These are phyloP conservation scores for Lachancea mirantina DNA, from an alignment of 805 yeast genomes.

Conservation along the genomic window DNA sequence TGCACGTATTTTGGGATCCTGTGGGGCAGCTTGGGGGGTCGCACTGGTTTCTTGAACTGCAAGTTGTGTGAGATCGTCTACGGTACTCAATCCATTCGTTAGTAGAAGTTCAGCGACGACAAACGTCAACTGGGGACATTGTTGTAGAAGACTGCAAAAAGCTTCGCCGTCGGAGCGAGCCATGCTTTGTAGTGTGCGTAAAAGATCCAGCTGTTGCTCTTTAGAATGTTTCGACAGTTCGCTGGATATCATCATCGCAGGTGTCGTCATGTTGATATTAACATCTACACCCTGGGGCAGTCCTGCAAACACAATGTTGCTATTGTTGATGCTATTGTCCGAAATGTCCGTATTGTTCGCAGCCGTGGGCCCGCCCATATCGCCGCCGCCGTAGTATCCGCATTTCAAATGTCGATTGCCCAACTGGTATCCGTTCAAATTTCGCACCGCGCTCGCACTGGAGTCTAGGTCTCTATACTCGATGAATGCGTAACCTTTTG, in stretches of 20 bases:
- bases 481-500: conserved; percentile 85
- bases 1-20: conserved; percentile 23
- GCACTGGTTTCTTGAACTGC: conserved; percentile 21
- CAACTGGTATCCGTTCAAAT: conserved; percentile 68
- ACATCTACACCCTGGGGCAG: conserved; percentile 50
- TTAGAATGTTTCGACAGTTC: conserved; percentile 21
- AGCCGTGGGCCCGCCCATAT: conserved; percentile 15
- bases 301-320: conserved; percentile 34
- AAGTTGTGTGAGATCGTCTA: conserved; percentile 30
- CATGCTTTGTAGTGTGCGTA: conserved; percentile 42
- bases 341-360: conserved; percentile 6
- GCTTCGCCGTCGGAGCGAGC: conserved; percentile 48
- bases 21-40: conserved; percentile 10
- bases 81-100: conserved; percentile 29
- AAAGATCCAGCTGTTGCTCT: conserved; percentile 22
- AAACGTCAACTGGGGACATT: conserved; percentile 75
- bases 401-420: conserved; percentile 71
- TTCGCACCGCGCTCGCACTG: conserved; percentile 85
- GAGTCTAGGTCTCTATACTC: conserved; percentile 79
- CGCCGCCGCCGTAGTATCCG: conserved; percentile 56
- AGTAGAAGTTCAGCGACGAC: conserved; percentile 72
- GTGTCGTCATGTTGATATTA: conserved; percentile 32
- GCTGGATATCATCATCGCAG: conserved; percentile 34
- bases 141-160: conserved; percentile 52
- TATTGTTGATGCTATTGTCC: conserved; percentile 4